Evolutionary conservation across 2,329 filamentous ascomycete genomes (phyloP).

Genomic region (Akanthomyces dipterigenus): DNA sequence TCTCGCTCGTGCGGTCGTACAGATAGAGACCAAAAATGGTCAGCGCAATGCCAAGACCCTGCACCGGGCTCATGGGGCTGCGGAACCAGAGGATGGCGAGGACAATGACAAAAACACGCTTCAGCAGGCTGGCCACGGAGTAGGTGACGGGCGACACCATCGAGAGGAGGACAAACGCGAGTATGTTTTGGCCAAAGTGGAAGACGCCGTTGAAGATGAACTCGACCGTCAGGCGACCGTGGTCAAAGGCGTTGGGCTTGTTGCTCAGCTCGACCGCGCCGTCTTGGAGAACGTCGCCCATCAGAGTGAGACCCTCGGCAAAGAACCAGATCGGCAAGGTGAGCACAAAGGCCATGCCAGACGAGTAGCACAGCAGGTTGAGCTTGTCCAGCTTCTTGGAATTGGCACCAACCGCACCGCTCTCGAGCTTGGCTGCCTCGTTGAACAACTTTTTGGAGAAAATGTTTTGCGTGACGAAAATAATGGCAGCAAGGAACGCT

Average conservation of each 20-base stretch:
- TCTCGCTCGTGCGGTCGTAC: constrained; percentile 87
- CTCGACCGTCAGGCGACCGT: constrained; percentile 69
- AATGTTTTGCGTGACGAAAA: constrained; percentile 98
- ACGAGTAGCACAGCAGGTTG: constrained; percentile 95
- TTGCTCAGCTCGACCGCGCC: constrained; percentile 61
- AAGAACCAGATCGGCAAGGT: constrained; percentile 91
- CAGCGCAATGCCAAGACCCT: constrained; percentile 77
- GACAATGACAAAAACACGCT: constrained; percentile 93
- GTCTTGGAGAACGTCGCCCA: constrained; percentile 73
- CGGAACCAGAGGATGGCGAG: constrained; percentile 96
- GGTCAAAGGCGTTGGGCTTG: constrained; percentile 62
- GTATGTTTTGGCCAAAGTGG: constrained; percentile 92
- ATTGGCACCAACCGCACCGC: constrained; percentile 56
- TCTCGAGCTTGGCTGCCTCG: constrained; percentile 78
- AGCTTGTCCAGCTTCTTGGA: constrained; percentile 89
- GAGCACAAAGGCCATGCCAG: constrained; percentile 80
- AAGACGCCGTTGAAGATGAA: constrained; percentile 96
- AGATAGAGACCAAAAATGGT: constrained; percentile 92
- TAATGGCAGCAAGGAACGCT: constrained; percentile 80
- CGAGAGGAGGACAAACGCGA: constrained; percentile 87
- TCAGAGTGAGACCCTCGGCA: constrained; percentile 72
- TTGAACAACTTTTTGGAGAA: constrained; percentile 98
- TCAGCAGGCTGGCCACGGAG: constrained; percentile 91
- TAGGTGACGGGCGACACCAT: constrained; percentile 96
- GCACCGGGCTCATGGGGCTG: constrained; percentile 74